Percentiles rank a stretch among this genome's conserved stretches.
These are phyloP conservation scores for Capsella rubella DNA, from an alignment of 441 rosid genomes.

Conservation along the genomic window DNA sequence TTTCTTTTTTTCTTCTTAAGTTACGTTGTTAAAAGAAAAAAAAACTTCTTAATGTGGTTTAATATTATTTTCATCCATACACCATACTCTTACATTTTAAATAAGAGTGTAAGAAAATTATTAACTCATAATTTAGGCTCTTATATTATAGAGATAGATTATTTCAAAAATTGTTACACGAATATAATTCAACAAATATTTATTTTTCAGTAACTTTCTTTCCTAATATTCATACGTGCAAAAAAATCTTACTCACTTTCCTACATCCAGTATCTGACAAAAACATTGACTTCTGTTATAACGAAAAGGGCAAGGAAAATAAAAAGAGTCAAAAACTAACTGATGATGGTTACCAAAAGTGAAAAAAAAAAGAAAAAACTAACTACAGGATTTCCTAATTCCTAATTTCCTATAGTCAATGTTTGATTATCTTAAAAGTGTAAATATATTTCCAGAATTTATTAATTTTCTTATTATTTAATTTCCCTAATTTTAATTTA, in stretches of 20 bases:
- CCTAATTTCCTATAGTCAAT: not conserved
- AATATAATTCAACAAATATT: not conserved
- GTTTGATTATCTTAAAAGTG: constrained; percentile 8
- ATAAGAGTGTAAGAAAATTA: no score
- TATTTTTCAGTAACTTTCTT: not conserved
- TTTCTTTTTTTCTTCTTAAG: no score
- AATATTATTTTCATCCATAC: not conserved
- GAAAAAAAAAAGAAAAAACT: no score
- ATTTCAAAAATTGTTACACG: no score
- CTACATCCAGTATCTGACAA: not conserved
- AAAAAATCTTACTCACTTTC: not conserved
- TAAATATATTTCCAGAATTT: not conserved
- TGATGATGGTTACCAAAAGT: not conserved
- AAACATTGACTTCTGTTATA: not conserved
- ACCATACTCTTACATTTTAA: not conserved
- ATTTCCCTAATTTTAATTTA: constrained; percentile 11
- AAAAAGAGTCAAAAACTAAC: not conserved
- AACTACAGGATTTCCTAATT: not conserved
- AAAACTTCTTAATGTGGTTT: not conserved
- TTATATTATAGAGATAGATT: no score
- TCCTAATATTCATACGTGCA: not conserved
- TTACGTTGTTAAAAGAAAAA: no score
- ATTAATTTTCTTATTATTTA: not conserved
- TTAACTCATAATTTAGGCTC: not conserved
- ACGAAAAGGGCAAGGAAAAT: no score